These are phyloP conservation scores for Fusarium foetens DNA, from an alignment of 2,329 filamentous ascomycete genomes.

Conservation along the genomic window DNA sequence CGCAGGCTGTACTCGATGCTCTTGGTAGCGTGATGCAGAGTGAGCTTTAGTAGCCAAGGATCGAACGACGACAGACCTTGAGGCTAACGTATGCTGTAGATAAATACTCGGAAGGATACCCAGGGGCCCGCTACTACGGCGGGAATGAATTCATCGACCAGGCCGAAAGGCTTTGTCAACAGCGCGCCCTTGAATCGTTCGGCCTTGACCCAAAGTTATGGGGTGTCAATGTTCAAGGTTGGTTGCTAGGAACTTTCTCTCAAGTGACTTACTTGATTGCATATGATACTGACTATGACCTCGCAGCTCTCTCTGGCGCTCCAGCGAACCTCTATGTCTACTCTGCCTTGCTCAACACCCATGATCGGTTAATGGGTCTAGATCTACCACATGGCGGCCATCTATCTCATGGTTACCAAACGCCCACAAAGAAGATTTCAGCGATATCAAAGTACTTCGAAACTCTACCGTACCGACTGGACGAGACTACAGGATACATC, in stretches of 20 bases:
- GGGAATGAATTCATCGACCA: slow-evolving; percentile 97
- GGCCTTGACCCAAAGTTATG: slow-evolving; percentile 85
- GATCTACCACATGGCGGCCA: slow-evolving; percentile 97
- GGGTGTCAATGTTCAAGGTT: slow-evolving; percentile 96
- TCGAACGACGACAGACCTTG: neutral
- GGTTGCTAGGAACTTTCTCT: slow-evolving; percentile 45
- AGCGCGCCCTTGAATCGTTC: slow-evolving; percentile 88
- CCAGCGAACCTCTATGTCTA: slow-evolving; percentile 91
- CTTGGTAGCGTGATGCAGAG: slow-evolving; percentile 96
- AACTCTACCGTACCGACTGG: slow-evolving; percentile 92
- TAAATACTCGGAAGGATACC: slow-evolving; percentile 99
- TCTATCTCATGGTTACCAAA: slow-evolving; percentile 97
- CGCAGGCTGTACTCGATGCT: slow-evolving; percentile 89
- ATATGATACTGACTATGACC: slow-evolving; percentile 16
- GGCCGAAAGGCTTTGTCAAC: slow-evolving; percentile 88
- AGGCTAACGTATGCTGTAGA: slow-evolving; percentile 60
- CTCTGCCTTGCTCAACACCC: slow-evolving; percentile 89
- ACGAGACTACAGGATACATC: slow-evolving; percentile 91
- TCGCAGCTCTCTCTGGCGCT: slow-evolving; percentile 78
- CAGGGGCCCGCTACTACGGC: slow-evolving; percentile 94
- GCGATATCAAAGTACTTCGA: slow-evolving; percentile 99
- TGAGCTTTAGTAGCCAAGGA: slow-evolving; percentile 53
- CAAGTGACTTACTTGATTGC: neutral
- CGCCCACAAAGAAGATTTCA: slow-evolving; percentile 93
- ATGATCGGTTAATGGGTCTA: slow-evolving; percentile 96